phyloP scores from a whole-genome alignment of 805 yeast species.

The Sugiyamaella smithiae region DNA sequence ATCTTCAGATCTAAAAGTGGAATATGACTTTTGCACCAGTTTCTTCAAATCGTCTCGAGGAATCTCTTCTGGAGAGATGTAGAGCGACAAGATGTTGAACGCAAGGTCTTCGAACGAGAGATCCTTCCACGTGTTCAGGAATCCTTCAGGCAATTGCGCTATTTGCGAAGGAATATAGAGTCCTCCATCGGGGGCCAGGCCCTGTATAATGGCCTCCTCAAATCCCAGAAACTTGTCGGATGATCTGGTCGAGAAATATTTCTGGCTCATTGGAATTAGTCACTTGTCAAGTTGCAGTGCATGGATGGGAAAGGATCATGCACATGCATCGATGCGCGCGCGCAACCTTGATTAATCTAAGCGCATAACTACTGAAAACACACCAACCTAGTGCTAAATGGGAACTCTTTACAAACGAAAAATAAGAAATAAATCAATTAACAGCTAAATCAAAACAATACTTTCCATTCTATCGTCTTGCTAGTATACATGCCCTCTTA shows the following conservation, averaged over 20 bases:
- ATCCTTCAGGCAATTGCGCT: constrained; percentile 60
- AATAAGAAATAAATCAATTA: too few species aligned
- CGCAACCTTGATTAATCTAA: too few species aligned
- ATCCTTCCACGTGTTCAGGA: constrained; percentile 65
- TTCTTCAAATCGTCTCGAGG: constrained; percentile 61
- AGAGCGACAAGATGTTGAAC: constrained; percentile 75
- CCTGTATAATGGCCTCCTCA: constrained; percentile 49
- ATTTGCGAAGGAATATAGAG: constrained; percentile 82
- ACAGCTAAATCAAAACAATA: too few species aligned
- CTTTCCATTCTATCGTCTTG: too few species aligned
- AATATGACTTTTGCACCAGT: constrained; percentile 69
- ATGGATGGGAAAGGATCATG: too few species aligned
- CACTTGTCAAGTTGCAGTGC: constrained; percentile 1
- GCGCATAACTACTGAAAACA: too few species aligned
- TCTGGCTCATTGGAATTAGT: constrained; percentile 16
- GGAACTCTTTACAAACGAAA: too few species aligned
- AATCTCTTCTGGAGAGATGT: constrained; percentile 71
- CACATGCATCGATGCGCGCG: too few species aligned
- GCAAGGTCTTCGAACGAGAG: constrained; percentile 84
- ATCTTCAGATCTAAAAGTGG: constrained; percentile 84
- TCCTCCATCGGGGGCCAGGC: constrained; percentile 96
- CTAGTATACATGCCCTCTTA: too few species aligned
- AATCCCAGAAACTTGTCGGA: constrained; percentile 33
- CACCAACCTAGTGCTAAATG: too few species aligned
- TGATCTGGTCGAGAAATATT: constrained; percentile 41